Conservation (phyloP, 495 filamentous ascomycete species). For the Copromyces sp. region DNA sequence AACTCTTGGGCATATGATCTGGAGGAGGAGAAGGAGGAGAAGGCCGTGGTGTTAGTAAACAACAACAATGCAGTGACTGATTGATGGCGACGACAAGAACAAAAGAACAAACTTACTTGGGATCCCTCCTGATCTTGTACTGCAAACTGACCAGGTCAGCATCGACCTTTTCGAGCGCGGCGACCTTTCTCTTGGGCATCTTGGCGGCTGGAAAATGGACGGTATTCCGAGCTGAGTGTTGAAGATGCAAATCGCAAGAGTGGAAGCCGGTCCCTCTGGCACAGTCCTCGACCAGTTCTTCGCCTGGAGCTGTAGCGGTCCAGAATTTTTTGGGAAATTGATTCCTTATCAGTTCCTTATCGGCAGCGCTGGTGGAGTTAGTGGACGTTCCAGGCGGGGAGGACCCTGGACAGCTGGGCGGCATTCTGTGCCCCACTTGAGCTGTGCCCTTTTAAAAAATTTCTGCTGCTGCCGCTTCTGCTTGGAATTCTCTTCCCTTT, state of each 20-base stretch:
- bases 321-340: background rate
- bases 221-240: background rate
- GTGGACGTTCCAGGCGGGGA: background rate
- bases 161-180: conserved; percentile 89
- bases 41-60: background rate
- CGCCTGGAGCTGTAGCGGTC: background rate
- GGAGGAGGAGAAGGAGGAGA: background rate
- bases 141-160: conserved; percentile 82
- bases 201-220: conserved; percentile 9
- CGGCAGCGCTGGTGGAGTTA: background rate
- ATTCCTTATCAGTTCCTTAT: background rate
- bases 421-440: background rate
- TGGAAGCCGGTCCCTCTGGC: background rate
- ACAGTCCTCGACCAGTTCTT: background rate
- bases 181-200: conserved; percentile 79
- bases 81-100: background rate
- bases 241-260: background rate
- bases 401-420: background rate
- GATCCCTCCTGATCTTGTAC: conserved; percentile 79
- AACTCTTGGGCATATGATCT: conserved; percentile 84
- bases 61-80: background rate
- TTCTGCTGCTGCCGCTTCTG: background rate
- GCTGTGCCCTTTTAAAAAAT: background rate
- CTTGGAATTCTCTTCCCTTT: background rate
- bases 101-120: conserved; percentile 42